These are phyloP conservation scores for Vicia faba DNA, from an alignment of 306 rosid genomes.

Conservation along the genomic window DNA sequence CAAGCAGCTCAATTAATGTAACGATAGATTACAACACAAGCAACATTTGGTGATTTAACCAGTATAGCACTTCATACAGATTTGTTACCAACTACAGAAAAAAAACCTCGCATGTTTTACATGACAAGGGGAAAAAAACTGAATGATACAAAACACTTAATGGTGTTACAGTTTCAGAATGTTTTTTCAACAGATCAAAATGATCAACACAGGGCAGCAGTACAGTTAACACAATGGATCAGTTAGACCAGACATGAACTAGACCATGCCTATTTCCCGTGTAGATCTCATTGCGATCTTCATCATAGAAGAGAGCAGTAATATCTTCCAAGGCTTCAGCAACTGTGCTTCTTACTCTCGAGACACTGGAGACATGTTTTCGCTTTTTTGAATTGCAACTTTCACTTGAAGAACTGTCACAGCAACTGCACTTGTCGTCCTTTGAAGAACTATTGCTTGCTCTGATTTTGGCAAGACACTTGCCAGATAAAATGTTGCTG, in stretches of 20 bases:
- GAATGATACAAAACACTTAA: slow-evolving; percentile 48
- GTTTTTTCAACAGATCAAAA: slow-evolving; percentile 44
- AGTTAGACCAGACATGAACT: slow-evolving; percentile 98
- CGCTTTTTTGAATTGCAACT: slow-evolving; percentile 59
- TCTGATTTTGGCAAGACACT: slow-evolving; percentile 93
- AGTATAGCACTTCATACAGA: slow-evolving; percentile 41
- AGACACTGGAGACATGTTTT: slow-evolving; percentile 47
- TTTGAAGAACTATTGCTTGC: slow-evolving; percentile 64
- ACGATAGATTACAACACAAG: slow-evolving; percentile 52
- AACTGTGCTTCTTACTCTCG: slow-evolving; percentile 86
- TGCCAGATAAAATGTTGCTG: slow-evolving; percentile 95
- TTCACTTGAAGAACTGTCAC: slow-evolving; percentile 48
- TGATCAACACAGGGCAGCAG: slow-evolving; percentile 43
- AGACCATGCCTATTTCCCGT: slow-evolving; percentile 91
- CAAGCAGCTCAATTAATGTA: slow-evolving; percentile 35
- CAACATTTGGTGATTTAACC: slow-evolving; percentile 46
- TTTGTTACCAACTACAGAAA: slow-evolving; percentile 39
- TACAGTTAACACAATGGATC: slow-evolving; percentile 34
- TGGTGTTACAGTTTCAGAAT: slow-evolving; percentile 38
- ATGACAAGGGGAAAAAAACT: slow-evolving; percentile 33
- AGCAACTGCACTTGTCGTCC: slow-evolving; percentile 57
- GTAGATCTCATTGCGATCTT: slow-evolving; percentile 95
- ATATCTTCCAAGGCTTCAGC: slow-evolving; percentile 97
- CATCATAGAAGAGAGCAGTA: slow-evolving; percentile 97
- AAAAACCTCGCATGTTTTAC: slow-evolving; percentile 32